phyloP scores from a whole-genome alignment of 2,329 filamentous ascomycete species.

The Penicillium sp. region DNA sequence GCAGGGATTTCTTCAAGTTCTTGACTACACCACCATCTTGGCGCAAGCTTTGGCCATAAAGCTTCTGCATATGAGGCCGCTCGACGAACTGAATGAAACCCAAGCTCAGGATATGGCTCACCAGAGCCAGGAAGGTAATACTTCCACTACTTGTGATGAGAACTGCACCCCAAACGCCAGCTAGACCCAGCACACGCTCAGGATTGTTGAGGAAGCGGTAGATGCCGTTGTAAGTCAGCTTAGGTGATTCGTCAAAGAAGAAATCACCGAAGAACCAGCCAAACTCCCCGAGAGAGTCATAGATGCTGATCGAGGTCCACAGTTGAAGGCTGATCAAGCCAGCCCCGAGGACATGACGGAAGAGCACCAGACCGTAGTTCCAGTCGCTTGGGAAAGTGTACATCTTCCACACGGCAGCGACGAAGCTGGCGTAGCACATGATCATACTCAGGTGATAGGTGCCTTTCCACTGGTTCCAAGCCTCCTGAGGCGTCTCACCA shows the following conservation, averaged over 20 bases:
- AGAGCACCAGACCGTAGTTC: slow-evolving; percentile 77
- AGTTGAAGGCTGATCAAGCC: slow-evolving; percentile 81
- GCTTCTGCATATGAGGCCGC: slow-evolving; percentile 95
- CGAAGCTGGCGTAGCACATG: slow-evolving; percentile 84
- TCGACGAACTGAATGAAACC: slow-evolving; percentile 91
- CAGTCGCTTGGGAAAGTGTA: slow-evolving; percentile 85
- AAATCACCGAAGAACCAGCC: slow-evolving; percentile 99
- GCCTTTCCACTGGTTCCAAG: slow-evolving; percentile 97
- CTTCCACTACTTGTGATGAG: slow-evolving; percentile 87
- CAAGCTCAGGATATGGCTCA: slow-evolving; percentile 82
- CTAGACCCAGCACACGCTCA: slow-evolving; percentile 87
- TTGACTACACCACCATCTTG: slow-evolving; percentile 88
- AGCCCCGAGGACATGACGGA: slow-evolving; percentile 82
- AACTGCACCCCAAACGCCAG: slow-evolving; percentile 92
- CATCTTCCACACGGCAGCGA: slow-evolving; percentile 94
- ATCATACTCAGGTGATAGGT: slow-evolving; percentile 91
- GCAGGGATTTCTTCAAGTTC: slow-evolving; percentile 83
- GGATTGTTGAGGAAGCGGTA: slow-evolving; percentile 98
- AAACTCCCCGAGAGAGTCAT: slow-evolving; percentile 94
- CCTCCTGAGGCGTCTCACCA: slow-evolving; percentile 84
- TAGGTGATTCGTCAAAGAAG: slow-evolving; percentile 87
- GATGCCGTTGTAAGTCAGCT: slow-evolving; percentile 93
- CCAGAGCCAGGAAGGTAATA: slow-evolving; percentile 80
- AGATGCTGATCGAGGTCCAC: slow-evolving; percentile 91
- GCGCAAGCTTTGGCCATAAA: slow-evolving; percentile 82